Conservation (phyloP, 192 early-diverging fungal genomes). For the Ambispora gerdemannii region DNA sequence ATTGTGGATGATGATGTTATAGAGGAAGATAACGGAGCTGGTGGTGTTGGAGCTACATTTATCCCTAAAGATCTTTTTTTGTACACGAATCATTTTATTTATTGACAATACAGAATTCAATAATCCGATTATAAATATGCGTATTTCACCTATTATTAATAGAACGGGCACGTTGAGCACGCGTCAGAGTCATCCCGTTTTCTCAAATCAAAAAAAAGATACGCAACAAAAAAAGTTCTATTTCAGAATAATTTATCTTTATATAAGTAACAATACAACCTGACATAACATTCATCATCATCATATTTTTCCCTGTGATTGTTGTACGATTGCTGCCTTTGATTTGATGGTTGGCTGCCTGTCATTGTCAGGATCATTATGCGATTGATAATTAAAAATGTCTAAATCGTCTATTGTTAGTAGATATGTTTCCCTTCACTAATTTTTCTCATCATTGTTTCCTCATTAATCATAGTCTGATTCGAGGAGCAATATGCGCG, state of each 20-base stretch:
- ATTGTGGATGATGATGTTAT: not conserved
- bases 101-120: not conserved
- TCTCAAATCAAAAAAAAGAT: not conserved
- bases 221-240: not conserved
- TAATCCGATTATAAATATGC: not conserved
- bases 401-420: too few species aligned
- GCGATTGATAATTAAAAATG: not conserved
- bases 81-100: not conserved
- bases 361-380: too few species aligned
- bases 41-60: not conserved
- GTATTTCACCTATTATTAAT: not conserved
- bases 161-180: slow-evolving; percentile 2
- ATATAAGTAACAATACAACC: too few species aligned
- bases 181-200: slow-evolving; percentile 15
- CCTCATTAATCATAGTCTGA: too few species aligned
- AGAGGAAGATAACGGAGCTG: not conserved
- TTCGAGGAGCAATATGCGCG: too few species aligned
- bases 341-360: too few species aligned
- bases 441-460: not conserved
- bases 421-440: not conserved
- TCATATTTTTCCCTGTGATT: too few species aligned
- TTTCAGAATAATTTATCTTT: too few species aligned
- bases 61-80: slow-evolving; percentile 3
- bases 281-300: too few species aligned
- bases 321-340: too few species aligned